Conservation (phyloP, 2,329 filamentous ascomycete species). For the Colletotrichum acutatum region DNA sequence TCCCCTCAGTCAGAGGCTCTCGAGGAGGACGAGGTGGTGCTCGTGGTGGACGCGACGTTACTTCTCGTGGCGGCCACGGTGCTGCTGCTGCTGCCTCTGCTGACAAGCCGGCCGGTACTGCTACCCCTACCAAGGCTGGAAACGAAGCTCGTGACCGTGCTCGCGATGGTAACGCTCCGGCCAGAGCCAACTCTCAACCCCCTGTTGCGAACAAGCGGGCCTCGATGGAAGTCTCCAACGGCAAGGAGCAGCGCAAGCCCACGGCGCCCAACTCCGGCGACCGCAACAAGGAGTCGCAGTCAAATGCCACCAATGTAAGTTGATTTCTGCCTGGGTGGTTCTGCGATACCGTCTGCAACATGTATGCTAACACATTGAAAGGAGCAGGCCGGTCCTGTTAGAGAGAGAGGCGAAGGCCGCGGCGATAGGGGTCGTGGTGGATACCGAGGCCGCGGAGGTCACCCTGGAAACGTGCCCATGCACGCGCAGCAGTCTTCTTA, state of each 20-base stretch:
- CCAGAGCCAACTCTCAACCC: slow-evolving; percentile 49
- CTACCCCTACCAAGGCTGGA: slow-evolving; percentile 43
- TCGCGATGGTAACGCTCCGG: slow-evolving; percentile 49
- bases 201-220: slow-evolving; percentile 55
- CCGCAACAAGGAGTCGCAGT: slow-evolving; percentile 48
- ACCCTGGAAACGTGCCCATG: slow-evolving; percentile 46
- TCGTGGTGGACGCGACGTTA: slow-evolving; percentile 53
- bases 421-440: slow-evolving; percentile 55
- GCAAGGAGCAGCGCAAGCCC: slow-evolving; percentile 60
- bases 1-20: slow-evolving; percentile 65
- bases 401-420: slow-evolving; percentile 49
- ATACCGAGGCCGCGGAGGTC: slow-evolving; percentile 58
- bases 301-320: slow-evolving; percentile 21
- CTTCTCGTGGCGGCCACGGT: slow-evolving; percentile 43
- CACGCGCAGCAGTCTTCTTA: slow-evolving; percentile 48
- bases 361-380: slow-evolving; percentile 28
- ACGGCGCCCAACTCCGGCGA: slow-evolving; percentile 40
- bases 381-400: slow-evolving; percentile 40
- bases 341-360: slow-evolving; percentile 34
- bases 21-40: slow-evolving; percentile 61
- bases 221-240: slow-evolving; percentile 51
- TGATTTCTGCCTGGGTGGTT: neutral
- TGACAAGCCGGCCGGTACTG: slow-evolving; percentile 50
- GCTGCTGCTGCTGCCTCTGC: slow-evolving; percentile 37
- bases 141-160: slow-evolving; percentile 47